Evolutionary conservation across 768 basidiomycete species (phyloP).

Genomic region (Lactifluus hygrophoroides): DNA sequence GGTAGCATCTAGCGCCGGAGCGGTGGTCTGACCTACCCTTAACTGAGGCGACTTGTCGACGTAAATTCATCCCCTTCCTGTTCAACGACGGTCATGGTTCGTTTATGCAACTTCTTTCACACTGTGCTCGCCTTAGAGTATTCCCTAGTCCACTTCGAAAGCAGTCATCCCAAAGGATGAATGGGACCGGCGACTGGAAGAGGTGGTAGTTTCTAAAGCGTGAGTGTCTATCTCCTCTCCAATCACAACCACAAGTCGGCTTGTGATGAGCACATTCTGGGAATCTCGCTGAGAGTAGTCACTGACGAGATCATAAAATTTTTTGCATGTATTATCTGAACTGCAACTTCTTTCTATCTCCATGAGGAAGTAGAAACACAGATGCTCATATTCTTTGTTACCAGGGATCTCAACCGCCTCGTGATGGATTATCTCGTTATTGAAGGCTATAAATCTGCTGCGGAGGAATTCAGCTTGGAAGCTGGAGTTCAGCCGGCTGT

Average conservation of each 20-base stretch:
- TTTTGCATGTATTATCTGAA: conserved; percentile 89
- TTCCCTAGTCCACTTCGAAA: conserved; percentile 36
- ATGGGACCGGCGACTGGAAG: conserved; percentile 78
- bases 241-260: conserved; percentile 25
- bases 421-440: conserved; percentile 98
- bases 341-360: conserved; percentile 12
- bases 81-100: conserved; percentile 15
- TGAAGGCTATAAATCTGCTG: conserved; percentile 94
- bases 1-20: no score
- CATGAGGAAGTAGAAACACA: conserved; percentile 22
- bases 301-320: conserved; percentile 54
- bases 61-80: background rate
- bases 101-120: conserved; percentile 19
- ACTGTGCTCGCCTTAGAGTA: conserved; percentile 2
- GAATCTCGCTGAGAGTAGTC: conserved; percentile 92
- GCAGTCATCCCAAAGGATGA: conserved; percentile 63
- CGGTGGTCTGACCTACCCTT: conserved; percentile 3
- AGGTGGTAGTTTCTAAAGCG: conserved; percentile 81
- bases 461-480: conserved; percentile 90
- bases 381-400: conserved; percentile 15
- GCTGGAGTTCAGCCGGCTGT: conserved; percentile 68
- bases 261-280: conserved; percentile 74
- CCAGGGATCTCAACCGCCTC: conserved; percentile 86
- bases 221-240: conserved; percentile 43
- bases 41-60: background rate